Base-by-base conservation (phyloP, 768 basidiomycete genomes). In the Lactifluus rugatus region DNA sequence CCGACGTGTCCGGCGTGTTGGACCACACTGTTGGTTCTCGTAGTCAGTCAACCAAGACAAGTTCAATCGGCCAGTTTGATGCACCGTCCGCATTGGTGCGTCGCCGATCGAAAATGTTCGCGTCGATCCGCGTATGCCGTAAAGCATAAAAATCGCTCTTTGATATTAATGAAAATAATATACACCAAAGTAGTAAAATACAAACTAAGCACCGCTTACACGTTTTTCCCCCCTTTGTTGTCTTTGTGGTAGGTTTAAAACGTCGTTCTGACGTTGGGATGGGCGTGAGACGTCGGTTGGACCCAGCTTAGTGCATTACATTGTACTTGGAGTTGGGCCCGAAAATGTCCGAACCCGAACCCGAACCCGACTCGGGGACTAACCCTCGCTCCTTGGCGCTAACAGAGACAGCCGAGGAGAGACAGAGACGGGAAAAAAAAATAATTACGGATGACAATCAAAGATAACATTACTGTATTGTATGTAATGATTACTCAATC, bases 91-190 rank as follows among this genome's bases (percentile, higher is more conserved):
- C 42, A n/a, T n/a, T n/a, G 42, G 21, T 23, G 21, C 37, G 31
- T 59, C 48, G 48, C 58, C 58, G 52, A 59, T 54, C 58, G 32
- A 32, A 45, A 41, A 45, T 10, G 32, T 49, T 59, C 52, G 23
- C 48, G 58, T 59, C 58, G 52, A 59, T 59, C 58, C 42, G 41
- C 32, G 52, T 14, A 32, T 52, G 31, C 39, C 46, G n/a, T 53
- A 52, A 52, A 3, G 14, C 14, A 26, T 28, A 47, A 17, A 44
- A 17, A 44, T 44, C 42, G 42, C 42, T 8, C 41, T 1, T 19
- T 42, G 41, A 42, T 42, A 42, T 42, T 19, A 44, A 44, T 44
- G 19, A 44, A 44, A 44, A 44, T 13, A 44, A 44, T 44, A 44
- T 44, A 14, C 21, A 42, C 42, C 42, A 44, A 44, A 21, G 42